Percentiles rank a stretch among this genome's conserved stretches.
Conservation (phyloP, 2,329 filamentous ascomycete species). For the Colletotrichum abscissum region DNA sequence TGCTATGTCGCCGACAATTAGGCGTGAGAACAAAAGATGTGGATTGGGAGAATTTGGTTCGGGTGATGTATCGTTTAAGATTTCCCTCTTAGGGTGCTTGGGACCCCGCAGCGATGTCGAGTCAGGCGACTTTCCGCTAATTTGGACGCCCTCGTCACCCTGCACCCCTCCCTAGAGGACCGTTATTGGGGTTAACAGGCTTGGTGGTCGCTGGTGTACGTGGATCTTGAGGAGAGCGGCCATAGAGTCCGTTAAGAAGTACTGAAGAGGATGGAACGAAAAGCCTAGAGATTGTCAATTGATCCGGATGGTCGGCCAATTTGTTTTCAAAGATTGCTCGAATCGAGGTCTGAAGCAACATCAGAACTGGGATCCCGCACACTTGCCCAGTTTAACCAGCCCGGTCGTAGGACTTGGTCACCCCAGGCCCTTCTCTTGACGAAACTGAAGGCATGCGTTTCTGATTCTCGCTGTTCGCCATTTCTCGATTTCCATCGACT, state of each 20-base stretch:
- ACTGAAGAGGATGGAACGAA: not conserved
- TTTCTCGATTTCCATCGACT: not conserved
- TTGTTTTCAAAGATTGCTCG: not conserved
- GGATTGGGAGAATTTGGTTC: not conserved
- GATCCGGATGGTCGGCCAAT: not conserved
- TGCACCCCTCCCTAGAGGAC: not conserved
- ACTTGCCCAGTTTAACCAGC: not conserved
- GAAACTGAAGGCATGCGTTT: not conserved
- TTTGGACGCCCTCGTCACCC: not conserved
- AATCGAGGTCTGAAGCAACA: not conserved
- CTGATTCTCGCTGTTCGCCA: not conserved
- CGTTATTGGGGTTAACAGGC: not conserved
- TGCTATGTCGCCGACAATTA: not conserved
- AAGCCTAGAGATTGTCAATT: not conserved
- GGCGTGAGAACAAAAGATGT: not conserved
- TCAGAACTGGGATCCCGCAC: not conserved
- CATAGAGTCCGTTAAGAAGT: accelerated
- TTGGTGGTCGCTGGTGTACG: not conserved
- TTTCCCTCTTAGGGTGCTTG: not conserved
- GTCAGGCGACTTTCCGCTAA: not conserved
- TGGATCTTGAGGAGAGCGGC: not conserved
- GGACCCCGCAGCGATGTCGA: not conserved
- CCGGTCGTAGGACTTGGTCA: too few relatives aligned
- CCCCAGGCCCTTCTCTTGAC: not conserved
- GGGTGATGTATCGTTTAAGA: not conserved